phyloP scores from a whole-genome alignment of 1,139 yeast species.

The Yamadazyma atmosphaerica region DNA sequence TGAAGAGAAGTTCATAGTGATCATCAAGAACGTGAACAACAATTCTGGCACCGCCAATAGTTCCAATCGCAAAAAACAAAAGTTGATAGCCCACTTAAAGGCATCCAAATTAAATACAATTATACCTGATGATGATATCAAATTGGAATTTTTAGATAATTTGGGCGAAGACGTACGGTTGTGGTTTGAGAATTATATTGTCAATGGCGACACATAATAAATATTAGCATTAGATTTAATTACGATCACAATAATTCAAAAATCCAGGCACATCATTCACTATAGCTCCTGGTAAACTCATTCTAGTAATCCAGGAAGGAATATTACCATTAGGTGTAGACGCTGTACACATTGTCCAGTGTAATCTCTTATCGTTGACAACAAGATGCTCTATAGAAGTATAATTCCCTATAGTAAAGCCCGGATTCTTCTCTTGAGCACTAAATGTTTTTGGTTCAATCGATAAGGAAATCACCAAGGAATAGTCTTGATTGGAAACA shows the following conservation, averaged over 20 bases:
- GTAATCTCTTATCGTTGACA: slow-evolving; percentile 38
- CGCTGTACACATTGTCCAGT: slow-evolving; percentile 66
- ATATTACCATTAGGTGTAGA: slow-evolving; percentile 68
- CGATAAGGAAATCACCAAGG: slow-evolving; percentile 13
- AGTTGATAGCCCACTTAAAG: slow-evolving; percentile 15
- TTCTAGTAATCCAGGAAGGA: slow-evolving; percentile 63
- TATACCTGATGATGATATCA: slow-evolving; percentile 24
- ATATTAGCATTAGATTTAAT: slow-evolving; percentile 1
- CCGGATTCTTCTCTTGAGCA: slow-evolving; percentile 13
- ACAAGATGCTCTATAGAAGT: slow-evolving; percentile 59
- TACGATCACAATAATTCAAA: slow-evolving; percentile 42
- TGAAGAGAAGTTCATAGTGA: slow-evolving; percentile 31
- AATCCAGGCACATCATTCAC: slow-evolving; percentile 70
- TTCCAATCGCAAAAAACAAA: slow-evolving; percentile 11
- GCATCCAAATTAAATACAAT: slow-evolving; percentile 3
- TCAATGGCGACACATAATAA: slow-evolving; percentile 20
- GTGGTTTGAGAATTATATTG: slow-evolving; percentile 37
- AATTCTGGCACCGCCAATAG: slow-evolving; percentile 10
- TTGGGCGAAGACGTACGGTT: slow-evolving; percentile 45
- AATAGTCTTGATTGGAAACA: slow-evolving; percentile 6
- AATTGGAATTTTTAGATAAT: slow-evolving; percentile 42
- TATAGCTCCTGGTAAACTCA: slow-evolving; percentile 55
- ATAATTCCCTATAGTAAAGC: slow-evolving; percentile 45
- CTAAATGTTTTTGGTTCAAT: slow-evolving; percentile 15
- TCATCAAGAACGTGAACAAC: slow-evolving; percentile 38